phyloP scores from a whole-genome alignment of 441 rosid genomes.

The Macaranga tanarius region DNA sequence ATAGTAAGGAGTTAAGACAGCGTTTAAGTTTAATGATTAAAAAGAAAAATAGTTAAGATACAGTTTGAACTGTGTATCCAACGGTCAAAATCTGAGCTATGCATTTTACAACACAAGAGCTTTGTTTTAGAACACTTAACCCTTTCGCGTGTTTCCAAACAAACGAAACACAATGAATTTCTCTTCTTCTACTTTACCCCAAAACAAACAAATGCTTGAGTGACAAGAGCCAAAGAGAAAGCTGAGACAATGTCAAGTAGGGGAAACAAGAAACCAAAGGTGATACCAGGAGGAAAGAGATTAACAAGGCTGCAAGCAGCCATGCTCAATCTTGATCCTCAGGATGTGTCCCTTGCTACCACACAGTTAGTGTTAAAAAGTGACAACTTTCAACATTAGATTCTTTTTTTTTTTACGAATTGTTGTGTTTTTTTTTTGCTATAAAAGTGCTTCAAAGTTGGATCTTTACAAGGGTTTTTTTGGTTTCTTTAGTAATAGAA shows the following conservation, averaged over 20 bases:
- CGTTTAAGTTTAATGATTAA: too few relatives aligned
- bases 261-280: background rate
- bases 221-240: background rate
- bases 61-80: too few relatives aligned
- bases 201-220: too few relatives aligned
- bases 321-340: background rate
- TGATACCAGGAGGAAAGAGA: background rate
- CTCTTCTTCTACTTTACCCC: too few relatives aligned
- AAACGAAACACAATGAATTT: too few relatives aligned
- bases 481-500: background rate
- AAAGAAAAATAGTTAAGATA: too few relatives aligned
- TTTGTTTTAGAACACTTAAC: too few relatives aligned
- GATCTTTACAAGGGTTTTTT: background rate
- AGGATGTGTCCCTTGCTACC: background rate
- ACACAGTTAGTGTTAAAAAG: background rate
- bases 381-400: background rate
- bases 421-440: background rate
- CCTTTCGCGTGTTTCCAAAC: too few relatives aligned
- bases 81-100: too few relatives aligned
- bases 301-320: constrained; percentile 6
- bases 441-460: background rate
- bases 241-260: background rate
- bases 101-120: too few relatives aligned
- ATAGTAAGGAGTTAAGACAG: too few relatives aligned
- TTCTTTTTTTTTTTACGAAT: background rate